A percentile compares a stretch with the other conserved stretches of the same genome.
These are phyloP conservation scores for Jaminaea rosea DNA, from an alignment of 1,284 basidiomycete species.

Conservation along the genomic window DNA sequence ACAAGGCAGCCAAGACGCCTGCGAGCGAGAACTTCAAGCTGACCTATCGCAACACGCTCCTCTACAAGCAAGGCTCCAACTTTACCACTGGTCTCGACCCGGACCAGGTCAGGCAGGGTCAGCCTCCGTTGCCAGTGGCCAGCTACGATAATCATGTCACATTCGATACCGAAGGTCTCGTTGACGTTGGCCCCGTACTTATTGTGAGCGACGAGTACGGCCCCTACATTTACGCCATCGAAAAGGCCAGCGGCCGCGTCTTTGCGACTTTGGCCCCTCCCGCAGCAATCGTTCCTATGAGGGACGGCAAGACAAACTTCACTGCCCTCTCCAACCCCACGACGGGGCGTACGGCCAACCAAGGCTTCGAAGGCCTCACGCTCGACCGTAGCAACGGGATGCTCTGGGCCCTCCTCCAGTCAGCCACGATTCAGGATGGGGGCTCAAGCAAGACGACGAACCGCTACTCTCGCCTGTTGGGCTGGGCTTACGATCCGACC, in stretches of 20 bases:
- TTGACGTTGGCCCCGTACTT: slow-evolving; percentile 55
- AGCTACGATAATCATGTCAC: slow-evolving; percentile 52
- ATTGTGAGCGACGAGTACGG: slow-evolving; percentile 63
- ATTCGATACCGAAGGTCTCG: slow-evolving; percentile 59
- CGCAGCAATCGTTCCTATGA: slow-evolving; percentile 52
- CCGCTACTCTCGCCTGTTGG: slow-evolving; percentile 56
- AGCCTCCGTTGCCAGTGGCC: slow-evolving; percentile 24
- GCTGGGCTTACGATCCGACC: slow-evolving; percentile 47
- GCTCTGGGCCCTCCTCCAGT: slow-evolving; percentile 59
- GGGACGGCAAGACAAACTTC: slow-evolving; percentile 55
- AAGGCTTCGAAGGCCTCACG: slow-evolving; percentile 62
- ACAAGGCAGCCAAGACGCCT: slow-evolving; percentile 50
- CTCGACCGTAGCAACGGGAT: slow-evolving; percentile 52
- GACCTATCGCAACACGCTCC: slow-evolving; percentile 54
- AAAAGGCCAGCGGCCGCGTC: slow-evolving; percentile 50
- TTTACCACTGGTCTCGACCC: slow-evolving; percentile 61
- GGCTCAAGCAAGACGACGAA: slow-evolving; percentile 11
- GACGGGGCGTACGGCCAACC: slow-evolving; percentile 49
- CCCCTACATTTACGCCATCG: slow-evolving; percentile 59
- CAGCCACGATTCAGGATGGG: slow-evolving; percentile 58
- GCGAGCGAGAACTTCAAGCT: slow-evolving; percentile 56
- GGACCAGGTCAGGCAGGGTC: slow-evolving; percentile 50
- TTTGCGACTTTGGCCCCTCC: slow-evolving; percentile 59
- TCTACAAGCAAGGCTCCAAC: slow-evolving; percentile 48
- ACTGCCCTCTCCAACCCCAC: slow-evolving; percentile 53